These are phyloP conservation scores for Singerocomus rubriflavus DNA, from an alignment of 1,284 basidiomycete species.

Conservation along the genomic window DNA sequence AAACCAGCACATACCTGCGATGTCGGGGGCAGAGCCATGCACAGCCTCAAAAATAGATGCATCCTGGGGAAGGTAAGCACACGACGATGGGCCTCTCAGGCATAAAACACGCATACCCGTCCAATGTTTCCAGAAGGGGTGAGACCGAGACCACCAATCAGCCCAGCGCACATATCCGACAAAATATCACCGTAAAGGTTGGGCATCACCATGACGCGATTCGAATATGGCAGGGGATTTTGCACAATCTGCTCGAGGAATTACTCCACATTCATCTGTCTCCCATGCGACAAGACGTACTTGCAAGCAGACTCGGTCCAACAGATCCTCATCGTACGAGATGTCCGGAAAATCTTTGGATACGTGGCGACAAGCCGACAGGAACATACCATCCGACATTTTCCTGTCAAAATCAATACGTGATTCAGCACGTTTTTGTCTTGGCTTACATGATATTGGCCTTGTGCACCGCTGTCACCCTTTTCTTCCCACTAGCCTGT, in stretches of 20 bases:
- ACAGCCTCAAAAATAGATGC: slow-evolving; percentile 99
- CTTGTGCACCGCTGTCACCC: slow-evolving; percentile 99
- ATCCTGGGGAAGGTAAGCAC: slow-evolving; percentile 53
- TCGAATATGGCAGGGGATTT: slow-evolving; percentile 91
- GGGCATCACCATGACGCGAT: slow-evolving; percentile 99
- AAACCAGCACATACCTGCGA: slow-evolving; percentile 55
- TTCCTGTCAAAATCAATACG: slow-evolving; percentile 57
- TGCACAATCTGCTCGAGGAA: slow-evolving; percentile 68
- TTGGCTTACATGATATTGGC: slow-evolving; percentile 92
- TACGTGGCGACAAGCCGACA: slow-evolving; percentile 95
- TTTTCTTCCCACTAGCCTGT: slow-evolving; percentile 79
- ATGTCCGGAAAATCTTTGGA: slow-evolving; percentile 96
- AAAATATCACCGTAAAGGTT: slow-evolving; percentile 98
- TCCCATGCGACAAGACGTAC: slow-evolving; percentile 37
- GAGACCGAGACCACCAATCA: slow-evolving; percentile 97
- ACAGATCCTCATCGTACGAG: slow-evolving; percentile 93
- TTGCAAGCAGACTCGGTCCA: slow-evolving; percentile 96
- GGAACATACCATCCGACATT: slow-evolving; percentile 99
- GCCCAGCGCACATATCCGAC: slow-evolving; percentile 98
- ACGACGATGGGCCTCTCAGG: neutral
- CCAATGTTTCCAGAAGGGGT: slow-evolving; percentile 99
- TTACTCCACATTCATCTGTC: slow-evolving; percentile 3
- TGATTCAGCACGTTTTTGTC: slow-evolving; percentile 3
- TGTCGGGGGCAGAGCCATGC: slow-evolving; percentile 92
- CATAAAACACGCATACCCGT: slow-evolving; percentile 50